Conservation (phyloP, 139 green algal genomes). For the Chlamydomonas eustigma region DNA sequence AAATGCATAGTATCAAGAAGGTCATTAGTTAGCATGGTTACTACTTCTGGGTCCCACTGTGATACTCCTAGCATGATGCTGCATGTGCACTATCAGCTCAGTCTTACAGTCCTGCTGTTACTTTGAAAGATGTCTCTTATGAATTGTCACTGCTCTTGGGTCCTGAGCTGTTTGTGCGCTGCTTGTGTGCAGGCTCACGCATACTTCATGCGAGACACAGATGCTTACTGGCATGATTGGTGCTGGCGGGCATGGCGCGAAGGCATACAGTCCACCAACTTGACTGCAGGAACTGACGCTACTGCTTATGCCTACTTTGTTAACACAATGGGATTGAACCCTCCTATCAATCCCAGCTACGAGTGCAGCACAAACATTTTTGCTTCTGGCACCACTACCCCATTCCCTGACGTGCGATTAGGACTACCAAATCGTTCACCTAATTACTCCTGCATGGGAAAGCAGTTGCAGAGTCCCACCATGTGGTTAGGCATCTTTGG, state of each 20-base stretch:
- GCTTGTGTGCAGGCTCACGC: constrained; percentile 12
- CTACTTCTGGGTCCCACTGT: too few species aligned
- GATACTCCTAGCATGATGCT: too few species aligned
- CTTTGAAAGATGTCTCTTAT: too few species aligned
- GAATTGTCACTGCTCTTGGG: too few species aligned
- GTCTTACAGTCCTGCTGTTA: too few species aligned
- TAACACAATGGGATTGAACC: neutral
- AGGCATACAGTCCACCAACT: neutral
- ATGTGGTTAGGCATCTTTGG: constrained; percentile 70
- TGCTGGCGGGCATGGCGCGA: neutral
- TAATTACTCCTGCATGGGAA: constrained; percentile 16
- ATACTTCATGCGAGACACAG: constrained; percentile 25
- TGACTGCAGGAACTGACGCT: neutral
- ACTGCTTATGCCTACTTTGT: neutral
- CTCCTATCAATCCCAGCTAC: neutral
- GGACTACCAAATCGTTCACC: neutral
- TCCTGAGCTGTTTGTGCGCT: too few species aligned
- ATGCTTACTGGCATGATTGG: neutral
- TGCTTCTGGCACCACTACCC: neutral
- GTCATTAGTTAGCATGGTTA: too few species aligned
- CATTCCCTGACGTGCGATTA: neutral
- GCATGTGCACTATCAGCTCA: too few species aligned
- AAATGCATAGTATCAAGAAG: too few species aligned
- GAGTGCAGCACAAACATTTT: constrained; percentile 2
- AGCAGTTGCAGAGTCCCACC: constrained; percentile 49